Evolutionary conservation across 257 asterid genomes (phyloP).

Genomic region (Verbascum thapsus): DNA sequence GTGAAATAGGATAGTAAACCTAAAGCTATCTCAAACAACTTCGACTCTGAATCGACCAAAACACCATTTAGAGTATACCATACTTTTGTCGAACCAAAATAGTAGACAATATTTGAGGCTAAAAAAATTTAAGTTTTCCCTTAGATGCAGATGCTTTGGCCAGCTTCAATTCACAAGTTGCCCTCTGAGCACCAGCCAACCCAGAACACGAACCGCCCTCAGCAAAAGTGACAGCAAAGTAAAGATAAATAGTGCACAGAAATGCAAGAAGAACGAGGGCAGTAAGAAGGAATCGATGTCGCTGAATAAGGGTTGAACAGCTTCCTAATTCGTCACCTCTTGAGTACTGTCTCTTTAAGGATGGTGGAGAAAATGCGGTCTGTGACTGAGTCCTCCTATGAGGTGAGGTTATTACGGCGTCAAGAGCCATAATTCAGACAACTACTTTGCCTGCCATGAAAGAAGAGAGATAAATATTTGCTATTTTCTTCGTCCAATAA

Average conservation of each 20-base stretch:
- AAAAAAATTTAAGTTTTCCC: constrained; percentile 46
- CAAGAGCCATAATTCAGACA: constrained; percentile 9
- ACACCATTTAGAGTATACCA: neutral
- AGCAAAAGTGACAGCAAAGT: constrained; percentile 51
- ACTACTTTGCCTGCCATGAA: neutral
- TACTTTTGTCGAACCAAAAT: too few species aligned
- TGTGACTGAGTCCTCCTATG: constrained; percentile 44
- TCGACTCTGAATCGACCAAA: neutral
- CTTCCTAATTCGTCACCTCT: constrained; percentile 36
- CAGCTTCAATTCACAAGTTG: constrained; percentile 27
- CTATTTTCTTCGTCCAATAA: too few species aligned
- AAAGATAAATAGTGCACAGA: constrained; percentile 49
- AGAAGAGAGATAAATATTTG: neutral
- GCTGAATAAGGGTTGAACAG: constrained; percentile 39
- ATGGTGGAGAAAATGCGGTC: constrained; percentile 36
- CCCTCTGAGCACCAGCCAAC: constrained; percentile 31
- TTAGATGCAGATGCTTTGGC: constrained; percentile 34
- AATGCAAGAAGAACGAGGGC: constrained; percentile 39
- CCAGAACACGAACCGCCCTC: constrained; percentile 37
- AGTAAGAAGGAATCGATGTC: constrained; percentile 52
- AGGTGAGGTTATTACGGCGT: constrained; percentile 36
- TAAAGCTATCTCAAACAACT: neutral
- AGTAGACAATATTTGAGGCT: neutral
- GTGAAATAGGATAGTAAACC: neutral
- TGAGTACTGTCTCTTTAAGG: constrained; percentile 30